A percentile compares a stretch with the other conserved stretches of the same genome.
Conservation (phyloP, 140 eudicot species). For the Senecio squalidus region DNA sequence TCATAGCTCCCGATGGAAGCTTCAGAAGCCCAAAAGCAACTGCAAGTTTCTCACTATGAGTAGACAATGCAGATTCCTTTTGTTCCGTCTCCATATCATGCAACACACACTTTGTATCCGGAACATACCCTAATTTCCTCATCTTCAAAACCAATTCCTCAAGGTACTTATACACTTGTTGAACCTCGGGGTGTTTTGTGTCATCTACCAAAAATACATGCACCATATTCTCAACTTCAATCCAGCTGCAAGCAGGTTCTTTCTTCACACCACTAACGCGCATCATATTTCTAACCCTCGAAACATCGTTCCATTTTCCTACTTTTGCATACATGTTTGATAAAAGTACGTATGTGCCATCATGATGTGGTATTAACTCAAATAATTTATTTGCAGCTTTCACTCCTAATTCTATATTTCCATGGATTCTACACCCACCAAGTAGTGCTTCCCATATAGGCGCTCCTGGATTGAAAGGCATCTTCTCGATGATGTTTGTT, state of each 20-base stretch:
- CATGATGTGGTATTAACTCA: slow-evolving; percentile 21
- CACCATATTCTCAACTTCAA: slow-evolving; percentile 24
- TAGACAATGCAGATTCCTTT: slow-evolving; percentile 26
- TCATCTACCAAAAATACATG: slow-evolving; percentile 30
- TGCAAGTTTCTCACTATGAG: slow-evolving; percentile 29
- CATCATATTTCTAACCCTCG: slow-evolving; percentile 18
- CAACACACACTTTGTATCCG: slow-evolving; percentile 19
- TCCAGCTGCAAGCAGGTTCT: slow-evolving; percentile 33
- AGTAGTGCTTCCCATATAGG: slow-evolving; percentile 26
- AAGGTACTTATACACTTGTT: slow-evolving; percentile 17
- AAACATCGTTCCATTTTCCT: slow-evolving; percentile 23
- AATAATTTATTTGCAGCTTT: slow-evolving; percentile 22
- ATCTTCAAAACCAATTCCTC: slow-evolving; percentile 24
- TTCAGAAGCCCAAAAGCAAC: slow-evolving; percentile 19
- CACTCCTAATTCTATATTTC: slow-evolving; percentile 20
- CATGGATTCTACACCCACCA: slow-evolving; percentile 25
- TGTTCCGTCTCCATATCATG: slow-evolving; percentile 30
- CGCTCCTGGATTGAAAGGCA: slow-evolving; percentile 20
- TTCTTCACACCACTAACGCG: slow-evolving; percentile 27
- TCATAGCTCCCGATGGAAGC: slow-evolving; percentile 23
- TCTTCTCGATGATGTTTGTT: slow-evolving; percentile 6
- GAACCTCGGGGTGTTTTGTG: slow-evolving; percentile 24
- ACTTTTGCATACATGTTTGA: slow-evolving; percentile 24
- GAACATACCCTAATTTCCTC: slow-evolving; percentile 30
- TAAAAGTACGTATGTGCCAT: slow-evolving; percentile 20